Percentiles rank a stretch among this genome's conserved stretches.
Conservation (phyloP, 345 rosid genomes). For the Heritiera fomes region DNA sequence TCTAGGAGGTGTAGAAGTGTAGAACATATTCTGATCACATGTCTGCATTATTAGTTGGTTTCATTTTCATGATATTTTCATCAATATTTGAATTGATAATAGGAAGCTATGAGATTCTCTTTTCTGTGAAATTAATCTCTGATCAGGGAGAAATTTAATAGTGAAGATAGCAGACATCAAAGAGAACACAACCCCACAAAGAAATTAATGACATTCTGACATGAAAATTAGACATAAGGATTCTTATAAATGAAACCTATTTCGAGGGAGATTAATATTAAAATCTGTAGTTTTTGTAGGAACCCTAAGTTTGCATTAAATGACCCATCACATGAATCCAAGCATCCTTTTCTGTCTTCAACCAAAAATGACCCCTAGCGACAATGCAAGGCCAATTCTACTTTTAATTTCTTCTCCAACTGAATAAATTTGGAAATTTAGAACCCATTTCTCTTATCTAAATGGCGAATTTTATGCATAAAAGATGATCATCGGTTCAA, state of each 20-base stretch:
- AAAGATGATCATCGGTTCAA: too few relatives aligned
- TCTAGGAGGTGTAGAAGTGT: neutral
- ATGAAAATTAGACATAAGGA: neutral
- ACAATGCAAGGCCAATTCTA: neutral
- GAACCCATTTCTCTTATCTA: neutral
- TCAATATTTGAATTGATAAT: conserved; percentile 7
- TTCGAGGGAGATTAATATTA: conserved; percentile 17
- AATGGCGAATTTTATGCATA: neutral
- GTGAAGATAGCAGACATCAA: neutral
- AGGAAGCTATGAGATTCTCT: conserved; percentile 11
- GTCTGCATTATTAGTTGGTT: neutral
- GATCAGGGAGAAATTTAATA: neutral
- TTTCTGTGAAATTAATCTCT: conserved; percentile 11
- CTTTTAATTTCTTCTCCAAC: neutral
- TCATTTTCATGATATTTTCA: neutral
- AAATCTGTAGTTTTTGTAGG: conserved; percentile 12
- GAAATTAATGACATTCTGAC: conserved; percentile 19
- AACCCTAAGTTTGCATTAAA: conserved; percentile 20
- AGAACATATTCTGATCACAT: neutral
- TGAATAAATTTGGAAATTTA: neutral
- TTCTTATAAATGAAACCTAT: neutral
- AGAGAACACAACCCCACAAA: neutral
- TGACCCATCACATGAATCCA: conserved; percentile 20
- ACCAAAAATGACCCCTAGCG: neutral
- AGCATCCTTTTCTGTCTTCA: conserved; percentile 9